Base-by-base conservation (phyloP, 2,329 filamentous ascomycete genomes). In the Camillea tinctor region DNA sequence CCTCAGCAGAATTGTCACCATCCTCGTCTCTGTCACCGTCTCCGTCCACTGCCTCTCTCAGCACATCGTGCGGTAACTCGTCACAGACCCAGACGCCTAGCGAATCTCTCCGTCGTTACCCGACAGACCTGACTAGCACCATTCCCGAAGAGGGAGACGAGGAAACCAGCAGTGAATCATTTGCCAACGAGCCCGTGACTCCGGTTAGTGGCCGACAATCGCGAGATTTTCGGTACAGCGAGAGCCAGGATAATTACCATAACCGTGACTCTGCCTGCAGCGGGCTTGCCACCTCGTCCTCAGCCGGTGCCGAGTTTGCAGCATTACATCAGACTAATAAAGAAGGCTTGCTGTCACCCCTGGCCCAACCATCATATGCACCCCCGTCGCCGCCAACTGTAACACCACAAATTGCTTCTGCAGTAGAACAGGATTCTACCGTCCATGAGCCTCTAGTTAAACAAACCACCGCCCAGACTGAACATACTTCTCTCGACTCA, bases 191-290 rank as follows among this genome's bases (percentile, higher is more conserved):
- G 50, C 50, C 50, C 17, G 51, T 26, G 51, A 52, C 86, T 21
- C 86, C 86, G 53, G 81, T 85, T 61, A 87, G 85, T 68, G 78
- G 77, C 67, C 79, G 81, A 62, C 80, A 83, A 68, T 85, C 84
- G 52, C 80, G 81, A 60, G 82, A 85, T 64, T 85, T 86, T 63
- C 76, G 76, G 53, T 73, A 75, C 40, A 71, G 78, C 61, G 76
- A 78, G 57, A 73, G 73, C 55, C 76, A 77, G 65, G 76, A 81
- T 30, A 64, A 66, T 20, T 69, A 69, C 52, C 64, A 64, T 2
- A 60, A 67, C 57, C 64, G 62, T 36, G 69, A 72, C 56, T 67
- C 66, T 3, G 64, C 68, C 59, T 65, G 68, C 57, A 68, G 66
- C 57, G 58, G 57, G 23, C 48, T 66, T 56, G 60, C 53, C 49